phyloP scores from a whole-genome alignment of 805 yeast genomes.

The Jamesozyma hellenica region DNA sequence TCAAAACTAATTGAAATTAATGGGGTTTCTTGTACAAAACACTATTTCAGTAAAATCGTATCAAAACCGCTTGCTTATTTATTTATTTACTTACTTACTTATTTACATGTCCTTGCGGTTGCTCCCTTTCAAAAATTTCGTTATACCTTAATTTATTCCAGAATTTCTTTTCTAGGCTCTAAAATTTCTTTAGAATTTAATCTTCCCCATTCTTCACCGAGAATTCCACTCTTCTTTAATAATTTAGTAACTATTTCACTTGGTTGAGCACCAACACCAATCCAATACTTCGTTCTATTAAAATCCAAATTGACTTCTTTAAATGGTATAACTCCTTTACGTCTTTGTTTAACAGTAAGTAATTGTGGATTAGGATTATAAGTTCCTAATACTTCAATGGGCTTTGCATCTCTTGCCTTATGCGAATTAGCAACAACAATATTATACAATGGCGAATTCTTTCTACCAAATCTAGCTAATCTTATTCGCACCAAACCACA shows the following conservation, averaged over 20 bases:
- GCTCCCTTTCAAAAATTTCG: no score
- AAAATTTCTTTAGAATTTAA: slow-evolving; percentile 13
- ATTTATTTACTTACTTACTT: no score
- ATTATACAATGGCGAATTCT: slow-evolving; percentile 77
- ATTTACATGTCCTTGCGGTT: no score
- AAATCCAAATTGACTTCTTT: slow-evolving; percentile 82
- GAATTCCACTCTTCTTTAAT: slow-evolving; percentile 66
- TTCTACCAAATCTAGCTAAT: slow-evolving; percentile 87
- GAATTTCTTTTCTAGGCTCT: slow-evolving; percentile 17
- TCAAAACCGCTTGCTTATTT: no score
- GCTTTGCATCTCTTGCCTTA: slow-evolving; percentile 76
- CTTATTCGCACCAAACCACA: slow-evolving; percentile 75
- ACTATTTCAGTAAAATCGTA: no score
- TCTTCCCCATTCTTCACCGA: slow-evolving; percentile 23
- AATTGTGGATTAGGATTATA: slow-evolving; percentile 78
- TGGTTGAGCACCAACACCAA: slow-evolving; percentile 95
- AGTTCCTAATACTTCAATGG: slow-evolving; percentile 92
- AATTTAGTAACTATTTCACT: slow-evolving; percentile 69
- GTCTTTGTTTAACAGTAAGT: slow-evolving; percentile 44
- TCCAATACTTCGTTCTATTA: slow-evolving; percentile 86
- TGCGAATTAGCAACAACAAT: slow-evolving; percentile 74
- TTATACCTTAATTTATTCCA: no score
- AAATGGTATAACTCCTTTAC: slow-evolving; percentile 46
- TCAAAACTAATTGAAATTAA: no score
- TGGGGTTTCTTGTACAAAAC: no score